Evolutionary conservation across 208 protist genomes (phyloP).

Genomic region (Naegleria gruberi): DNA sequence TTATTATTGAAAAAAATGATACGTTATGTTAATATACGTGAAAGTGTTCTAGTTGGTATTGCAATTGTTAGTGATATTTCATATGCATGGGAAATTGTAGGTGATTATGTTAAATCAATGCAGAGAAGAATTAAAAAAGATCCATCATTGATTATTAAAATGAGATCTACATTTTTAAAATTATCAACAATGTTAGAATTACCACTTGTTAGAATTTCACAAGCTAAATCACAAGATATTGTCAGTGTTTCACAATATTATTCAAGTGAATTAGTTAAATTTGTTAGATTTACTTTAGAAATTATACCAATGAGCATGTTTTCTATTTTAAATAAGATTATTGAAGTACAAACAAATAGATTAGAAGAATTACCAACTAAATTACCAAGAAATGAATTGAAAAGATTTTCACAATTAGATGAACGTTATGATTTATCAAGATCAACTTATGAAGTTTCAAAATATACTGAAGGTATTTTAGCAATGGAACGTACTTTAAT

Average conservation of each 20-base stretch:
- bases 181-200: slow-evolving; percentile 84
- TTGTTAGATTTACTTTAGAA: slow-evolving; percentile 83
- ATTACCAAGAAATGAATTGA: slow-evolving; percentile 54
- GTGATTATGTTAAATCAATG: slow-evolving; percentile 76
- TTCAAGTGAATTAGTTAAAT: slow-evolving; percentile 73
- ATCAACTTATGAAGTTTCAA: slow-evolving; percentile 71
- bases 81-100: slow-evolving; percentile 89
- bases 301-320: slow-evolving; percentile 92
- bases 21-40: slow-evolving; percentile 82
- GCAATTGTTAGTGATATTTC: slow-evolving; percentile 82
- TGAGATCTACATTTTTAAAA: slow-evolving; percentile 92
- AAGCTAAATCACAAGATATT: slow-evolving; percentile 64
- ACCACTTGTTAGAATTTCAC: slow-evolving; percentile 81
- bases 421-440: slow-evolving; percentile 66
- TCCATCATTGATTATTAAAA: slow-evolving; percentile 75
- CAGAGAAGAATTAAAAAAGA: slow-evolving; percentile 81
- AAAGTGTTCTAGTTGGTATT: slow-evolving; percentile 69
- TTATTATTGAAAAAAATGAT: slow-evolving; percentile 80
- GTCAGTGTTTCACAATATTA: slow-evolving; percentile 84
- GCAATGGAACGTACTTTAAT: slow-evolving; percentile 94
- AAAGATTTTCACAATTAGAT: slow-evolving; percentile 76
- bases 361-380: slow-evolving; percentile 65
- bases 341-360: slow-evolving; percentile 71
- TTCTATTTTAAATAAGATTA: slow-evolving; percentile 81
- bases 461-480: slow-evolving; percentile 90